Conservation (phyloP, 192 early-diverging fungal genomes). For the Hyaloraphidium curvatum region DNA sequence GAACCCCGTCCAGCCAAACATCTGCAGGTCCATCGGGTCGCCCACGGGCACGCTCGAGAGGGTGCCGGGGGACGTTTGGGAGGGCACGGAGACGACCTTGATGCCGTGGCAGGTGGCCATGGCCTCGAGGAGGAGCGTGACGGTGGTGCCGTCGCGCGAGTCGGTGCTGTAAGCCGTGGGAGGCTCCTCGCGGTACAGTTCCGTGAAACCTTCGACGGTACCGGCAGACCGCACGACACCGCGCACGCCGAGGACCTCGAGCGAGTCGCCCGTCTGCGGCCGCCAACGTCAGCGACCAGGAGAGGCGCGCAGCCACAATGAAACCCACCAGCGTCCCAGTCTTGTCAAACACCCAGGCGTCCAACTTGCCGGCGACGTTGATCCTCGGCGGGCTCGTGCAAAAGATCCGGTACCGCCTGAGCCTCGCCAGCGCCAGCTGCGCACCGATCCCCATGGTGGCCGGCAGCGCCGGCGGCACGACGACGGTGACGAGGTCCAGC, state of each 20-base stretch:
- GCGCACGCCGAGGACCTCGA: neutral
- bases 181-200: too few species aligned
- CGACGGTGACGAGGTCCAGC: slow-evolving; percentile 88
- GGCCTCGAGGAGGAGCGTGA: slow-evolving; percentile 8
- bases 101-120: slow-evolving; percentile 48
- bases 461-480: slow-evolving; percentile 89
- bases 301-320: neutral
- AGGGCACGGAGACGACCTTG: slow-evolving; percentile 80
- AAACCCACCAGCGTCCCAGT: slow-evolving; percentile 82
- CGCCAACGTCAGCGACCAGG: neutral
- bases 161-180: too few species aligned
- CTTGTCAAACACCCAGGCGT: slow-evolving; percentile 97
- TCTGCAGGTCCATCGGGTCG: slow-evolving; percentile 90
- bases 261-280: neutral
- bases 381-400: slow-evolving; percentile 82
- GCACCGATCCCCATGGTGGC: slow-evolving; percentile 97
- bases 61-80: too few species aligned
- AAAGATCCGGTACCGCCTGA: slow-evolving; percentile 66
- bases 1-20: slow-evolving; percentile 96
- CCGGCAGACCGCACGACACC: neutral
- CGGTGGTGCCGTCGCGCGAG: too few species aligned
- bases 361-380: slow-evolving; percentile 89
- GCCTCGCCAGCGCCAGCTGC: slow-evolving; percentile 73
- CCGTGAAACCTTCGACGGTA: too few species aligned
- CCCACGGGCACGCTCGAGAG: slow-evolving; percentile 76